phyloP scores from a whole-genome alignment of 768 basidiomycete species.

The Boletellus ananiceps region DNA sequence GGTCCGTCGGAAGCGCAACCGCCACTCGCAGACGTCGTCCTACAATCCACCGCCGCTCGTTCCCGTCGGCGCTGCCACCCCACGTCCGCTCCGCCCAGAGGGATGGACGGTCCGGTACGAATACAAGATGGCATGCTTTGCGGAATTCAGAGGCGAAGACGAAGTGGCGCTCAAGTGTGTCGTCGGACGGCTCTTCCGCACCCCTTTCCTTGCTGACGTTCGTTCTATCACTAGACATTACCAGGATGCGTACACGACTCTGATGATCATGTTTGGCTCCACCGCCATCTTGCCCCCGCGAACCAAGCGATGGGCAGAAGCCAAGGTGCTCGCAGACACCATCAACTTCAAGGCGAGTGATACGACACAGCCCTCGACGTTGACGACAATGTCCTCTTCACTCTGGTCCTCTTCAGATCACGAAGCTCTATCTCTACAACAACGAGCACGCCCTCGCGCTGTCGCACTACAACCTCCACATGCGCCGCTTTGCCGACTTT shows the following conservation, averaged over 20 bases:
- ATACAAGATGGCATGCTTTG: constrained; percentile 96
- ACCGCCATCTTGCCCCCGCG: constrained; percentile 82
- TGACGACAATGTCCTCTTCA: neutral
- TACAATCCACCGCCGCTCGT: constrained; percentile 45
- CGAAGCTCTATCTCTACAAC: constrained; percentile 88
- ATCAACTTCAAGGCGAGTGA: constrained; percentile 76
- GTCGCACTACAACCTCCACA: constrained; percentile 79
- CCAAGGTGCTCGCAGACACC: constrained; percentile 93
- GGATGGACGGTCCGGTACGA: constrained; percentile 97
- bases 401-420: constrained; percentile 48
- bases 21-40: constrained; percentile 60
- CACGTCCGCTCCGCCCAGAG: constrained; percentile 68
- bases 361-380: neutral
- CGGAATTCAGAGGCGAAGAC: constrained; percentile 89
- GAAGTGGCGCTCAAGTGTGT: constrained; percentile 89
- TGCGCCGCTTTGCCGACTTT: constrained; percentile 81
- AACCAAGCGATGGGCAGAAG: constrained; percentile 98
- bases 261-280: constrained; percentile 86
- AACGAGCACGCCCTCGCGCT: constrained; percentile 79
- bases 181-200: constrained; percentile 25
- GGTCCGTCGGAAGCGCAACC: constrained; percentile 82
- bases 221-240: constrained; percentile 60
- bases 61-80: constrained; percentile 35
- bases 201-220: constrained; percentile 10
- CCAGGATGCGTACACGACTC: constrained; percentile 83